Base-by-base conservation (phyloP, 2,329 filamentous ascomycete species). In the Fonsecaea pedrosoi region DNA sequence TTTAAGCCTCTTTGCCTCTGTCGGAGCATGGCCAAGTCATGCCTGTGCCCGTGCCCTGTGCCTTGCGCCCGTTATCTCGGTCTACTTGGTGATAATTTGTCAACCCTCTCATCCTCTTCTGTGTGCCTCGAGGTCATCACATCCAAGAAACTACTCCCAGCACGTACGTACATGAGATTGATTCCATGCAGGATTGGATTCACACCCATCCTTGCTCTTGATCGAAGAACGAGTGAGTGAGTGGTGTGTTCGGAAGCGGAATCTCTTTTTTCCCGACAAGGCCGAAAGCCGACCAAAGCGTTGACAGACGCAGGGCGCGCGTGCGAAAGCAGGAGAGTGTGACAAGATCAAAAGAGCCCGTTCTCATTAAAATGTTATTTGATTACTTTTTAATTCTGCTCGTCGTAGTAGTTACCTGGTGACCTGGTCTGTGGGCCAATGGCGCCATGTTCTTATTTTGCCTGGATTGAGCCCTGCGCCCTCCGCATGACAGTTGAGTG, bases 181-280 rank as follows among this genome's bases (percentile, higher is more conserved):
- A 25, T 25, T 25, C 2, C 25, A 25, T 2, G 25, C 25, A 25
- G 25, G 25, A 25, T 2, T 25, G 25, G 25, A 25, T 25, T 25
- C 25, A 13, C 37, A 13, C 37, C 3, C 37, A 38, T 4, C 9
- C 37, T 38, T 38, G 37, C 37, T 38, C 37, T 10, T 25, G 25
- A 25, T 25, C 25, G 25, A 25, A 25, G 25, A 25, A 25, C 25
- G 25, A 25, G 25, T 25, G 25, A 25, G 25, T 25, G 25, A 25
- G 25, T 21, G 34, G 53, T 5, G 53, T 18, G 8, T 3, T 37
- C 34, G 25, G 57, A 12, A 32, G 13, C 37, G 57, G 57, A 60
- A 35, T 48, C 32, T 45, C 40, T 60, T 50, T 60, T 40, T 60
- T 25, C 7, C 57, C 57, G 57, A 60, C 12, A 6, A 32, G 9